Evolutionary conservation across 441 rosid species (phyloP).

Genomic region (Erodium moschatum): DNA sequence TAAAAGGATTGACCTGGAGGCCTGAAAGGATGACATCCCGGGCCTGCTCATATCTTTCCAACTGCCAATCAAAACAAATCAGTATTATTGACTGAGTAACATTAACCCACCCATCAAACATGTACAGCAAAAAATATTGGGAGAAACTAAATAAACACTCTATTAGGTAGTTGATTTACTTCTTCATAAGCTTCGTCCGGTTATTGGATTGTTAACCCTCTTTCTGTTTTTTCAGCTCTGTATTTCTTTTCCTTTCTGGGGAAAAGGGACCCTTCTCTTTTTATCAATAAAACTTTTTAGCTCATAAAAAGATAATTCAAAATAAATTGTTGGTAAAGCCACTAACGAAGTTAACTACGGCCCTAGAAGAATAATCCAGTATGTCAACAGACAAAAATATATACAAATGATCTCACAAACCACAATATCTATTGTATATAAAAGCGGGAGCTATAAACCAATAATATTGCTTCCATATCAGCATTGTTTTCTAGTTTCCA

Average conservation of each 20-base stretch:
- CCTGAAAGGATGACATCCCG: slow-evolving; percentile 68
- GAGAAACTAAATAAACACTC: background rate
- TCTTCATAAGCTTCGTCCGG: no score
- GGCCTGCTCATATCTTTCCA: slow-evolving; percentile 81
- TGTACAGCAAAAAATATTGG: background rate
- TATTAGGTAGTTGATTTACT: no score
- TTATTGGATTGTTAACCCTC: no score
- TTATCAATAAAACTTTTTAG: no score
- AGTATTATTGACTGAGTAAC: background rate
- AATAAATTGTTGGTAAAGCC: slow-evolving; percentile 1
- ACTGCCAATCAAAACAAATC: slow-evolving; percentile 32
- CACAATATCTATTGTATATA: background rate
- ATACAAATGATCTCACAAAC: background rate
- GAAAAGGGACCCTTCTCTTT: no score
- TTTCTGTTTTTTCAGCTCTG: no score
- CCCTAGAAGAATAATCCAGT: background rate
- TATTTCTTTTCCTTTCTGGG: no score
- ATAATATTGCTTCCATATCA: background rate
- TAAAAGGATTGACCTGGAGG: slow-evolving; percentile 78
- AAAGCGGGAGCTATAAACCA: background rate
- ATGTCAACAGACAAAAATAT: background rate
- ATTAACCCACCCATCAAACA: background rate
- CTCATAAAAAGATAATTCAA: background rate
- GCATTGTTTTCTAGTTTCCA: background rate
- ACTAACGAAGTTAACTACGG: background rate